These are phyloP conservation scores for Ceratobasidium sp. DNA, from an alignment of 1,284 basidiomycete genomes.

Conservation along the genomic window DNA sequence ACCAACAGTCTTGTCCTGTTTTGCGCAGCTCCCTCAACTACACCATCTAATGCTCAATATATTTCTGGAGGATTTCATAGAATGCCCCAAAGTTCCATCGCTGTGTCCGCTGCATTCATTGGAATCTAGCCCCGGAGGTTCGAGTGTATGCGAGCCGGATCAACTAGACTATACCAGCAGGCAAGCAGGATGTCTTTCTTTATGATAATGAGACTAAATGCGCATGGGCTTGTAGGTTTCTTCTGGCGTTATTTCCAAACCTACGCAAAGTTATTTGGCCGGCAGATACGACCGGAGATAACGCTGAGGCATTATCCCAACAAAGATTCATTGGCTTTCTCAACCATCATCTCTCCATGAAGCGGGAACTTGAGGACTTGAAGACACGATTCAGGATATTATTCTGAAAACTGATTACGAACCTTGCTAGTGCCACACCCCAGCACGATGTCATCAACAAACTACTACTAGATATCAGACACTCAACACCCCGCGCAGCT, in stretches of 20 bases:
- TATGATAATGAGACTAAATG: neutral
- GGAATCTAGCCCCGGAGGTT: constrained; percentile 5
- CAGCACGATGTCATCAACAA: no score
- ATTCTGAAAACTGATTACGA: neutral
- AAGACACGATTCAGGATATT: neutral
- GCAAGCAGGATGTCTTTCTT: neutral
- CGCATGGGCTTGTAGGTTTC: neutral
- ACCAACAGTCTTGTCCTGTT: constrained; percentile 21
- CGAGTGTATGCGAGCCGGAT: constrained; percentile 11
- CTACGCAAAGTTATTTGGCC: constrained; percentile 9
- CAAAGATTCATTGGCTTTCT: constrained; percentile 23
- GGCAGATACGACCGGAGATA: neutral
- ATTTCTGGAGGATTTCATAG: constrained; percentile 1
- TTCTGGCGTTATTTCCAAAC: constrained; percentile 8
- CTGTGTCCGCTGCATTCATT: constrained; percentile 16
- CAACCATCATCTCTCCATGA: constrained; percentile 8
- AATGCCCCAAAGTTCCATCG: neutral
- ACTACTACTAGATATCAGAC: no score
- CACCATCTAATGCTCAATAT: constrained; percentile 15
- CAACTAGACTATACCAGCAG: constrained; percentile 6
- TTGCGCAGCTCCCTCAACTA: constrained; percentile 4
- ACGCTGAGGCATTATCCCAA: neutral
- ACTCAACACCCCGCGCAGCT: no score
- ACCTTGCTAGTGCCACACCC: neutral
- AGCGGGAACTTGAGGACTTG: neutral